Percentiles rank a stretch among this genome's conserved stretches.
Conservation (phyloP, 1,284 basidiomycete genomes). For the Ganoderma meredithae region DNA sequence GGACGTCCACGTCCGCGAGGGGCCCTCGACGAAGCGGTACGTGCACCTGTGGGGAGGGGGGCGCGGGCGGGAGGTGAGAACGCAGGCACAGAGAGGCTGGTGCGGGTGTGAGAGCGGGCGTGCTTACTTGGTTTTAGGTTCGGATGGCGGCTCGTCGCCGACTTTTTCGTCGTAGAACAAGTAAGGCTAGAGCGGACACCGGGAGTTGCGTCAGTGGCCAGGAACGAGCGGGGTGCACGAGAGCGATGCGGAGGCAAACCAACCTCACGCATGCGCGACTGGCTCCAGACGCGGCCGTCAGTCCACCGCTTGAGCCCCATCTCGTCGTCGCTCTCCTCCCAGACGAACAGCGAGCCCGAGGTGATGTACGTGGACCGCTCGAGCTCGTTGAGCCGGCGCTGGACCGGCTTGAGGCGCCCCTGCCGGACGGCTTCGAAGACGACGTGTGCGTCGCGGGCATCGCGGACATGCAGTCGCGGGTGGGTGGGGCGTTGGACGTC, state of each 20-base stretch:
- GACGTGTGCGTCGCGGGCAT: constrained; percentile 67
- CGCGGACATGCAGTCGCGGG: constrained; percentile 65
- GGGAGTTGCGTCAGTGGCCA: constrained; percentile 26
- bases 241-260: constrained; percentile 43
- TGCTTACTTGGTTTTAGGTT: constrained; percentile 50
- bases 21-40: constrained; percentile 66
- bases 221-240: constrained; percentile 12
- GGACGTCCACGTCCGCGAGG: constrained; percentile 56
- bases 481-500: constrained; percentile 67
- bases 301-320: constrained; percentile 68
- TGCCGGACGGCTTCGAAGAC: constrained; percentile 66
- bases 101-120: constrained; percentile 23
- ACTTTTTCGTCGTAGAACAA: constrained; percentile 72
- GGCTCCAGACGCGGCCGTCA: constrained; percentile 72
- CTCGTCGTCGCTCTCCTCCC: constrained; percentile 72
- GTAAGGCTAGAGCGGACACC: constrained; percentile 54
- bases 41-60: constrained; percentile 39
- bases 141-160: constrained; percentile 48
- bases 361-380: constrained; percentile 62
- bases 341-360: constrained; percentile 70
- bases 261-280: constrained; percentile 70
- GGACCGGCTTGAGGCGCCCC: constrained; percentile 57
- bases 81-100: constrained; percentile 21
- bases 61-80: constrained; percentile 21
- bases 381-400: constrained; percentile 63